A percentile compares a stretch with the other conserved stretches of the same genome.
These are phyloP conservation scores for Orbilia brochopaga DNA, from an alignment of 2,329 filamentous ascomycete species.

Conservation along the genomic window DNA sequence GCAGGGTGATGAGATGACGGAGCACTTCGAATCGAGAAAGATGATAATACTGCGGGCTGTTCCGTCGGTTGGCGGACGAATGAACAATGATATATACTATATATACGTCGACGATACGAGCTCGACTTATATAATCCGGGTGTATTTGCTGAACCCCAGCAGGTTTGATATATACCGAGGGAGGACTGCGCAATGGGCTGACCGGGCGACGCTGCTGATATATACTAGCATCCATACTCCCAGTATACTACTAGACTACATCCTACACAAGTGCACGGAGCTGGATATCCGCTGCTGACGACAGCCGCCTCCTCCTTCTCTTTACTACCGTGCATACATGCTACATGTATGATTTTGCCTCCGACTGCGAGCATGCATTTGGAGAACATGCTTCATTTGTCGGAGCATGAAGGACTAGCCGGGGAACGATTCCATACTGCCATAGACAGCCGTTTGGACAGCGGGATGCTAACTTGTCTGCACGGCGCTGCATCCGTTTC, in stretches of 20 bases:
- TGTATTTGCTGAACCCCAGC: too few relatives aligned
- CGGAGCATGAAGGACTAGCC: not conserved
- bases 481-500: not conserved
- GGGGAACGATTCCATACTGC: too few relatives aligned
- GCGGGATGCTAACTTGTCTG: not conserved
- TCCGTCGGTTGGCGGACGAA: too few relatives aligned
- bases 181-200: not conserved
- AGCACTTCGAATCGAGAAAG: too few relatives aligned
- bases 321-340: not conserved
- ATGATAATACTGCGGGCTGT: too few relatives aligned
- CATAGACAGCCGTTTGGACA: not conserved
- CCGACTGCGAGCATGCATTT: not conserved
- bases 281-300: not conserved
- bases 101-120: too few relatives aligned
- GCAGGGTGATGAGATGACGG: not conserved
- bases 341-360: not conserved
- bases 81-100: too few relatives aligned
- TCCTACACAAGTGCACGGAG: too few relatives aligned
- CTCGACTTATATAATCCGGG: too few relatives aligned
- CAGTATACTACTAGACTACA: too few relatives aligned
- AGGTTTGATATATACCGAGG: not conserved
- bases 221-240: too few relatives aligned
- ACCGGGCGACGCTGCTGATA: not conserved
- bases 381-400: conserved; percentile 6
- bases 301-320: not conserved